Evolutionary conservation across 805 yeast genomes (phyloP), one percentile per base, ranked within the genome.

Genomic region (Suhomyces canberraensis): DNA sequence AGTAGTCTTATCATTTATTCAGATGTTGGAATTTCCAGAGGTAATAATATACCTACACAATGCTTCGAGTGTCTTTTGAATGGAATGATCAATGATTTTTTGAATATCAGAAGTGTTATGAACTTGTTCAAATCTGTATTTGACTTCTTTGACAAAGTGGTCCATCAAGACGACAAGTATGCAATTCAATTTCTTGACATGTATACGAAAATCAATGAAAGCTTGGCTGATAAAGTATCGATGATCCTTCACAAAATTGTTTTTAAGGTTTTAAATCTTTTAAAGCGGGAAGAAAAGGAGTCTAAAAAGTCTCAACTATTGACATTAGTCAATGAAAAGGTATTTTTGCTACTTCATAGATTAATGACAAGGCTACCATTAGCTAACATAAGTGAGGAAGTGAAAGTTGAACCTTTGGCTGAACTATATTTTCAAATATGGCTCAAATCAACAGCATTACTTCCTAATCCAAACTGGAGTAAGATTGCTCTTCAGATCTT

Each of bases 351-450:
- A 16, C 41, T 65, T 5, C 53, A 60, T 32, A 33, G 32, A 7
- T 58, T 53, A 19, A 66, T 68, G 72, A 60, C 68, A 4, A 44
- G 66, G 13, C 50, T 62, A 21, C 69, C 72, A 1, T 37, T 58
- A 24, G 50, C 52, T 4, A 52, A 49, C 16, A 24, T 45, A 4
- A 16, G 39, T 1, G 52, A 52, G 11, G 69, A 64, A 19, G 35
- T 33, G 2, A 35, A 36, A 24, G 43, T 57, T 1, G 53, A 42
- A 4, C 41, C 35, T 16, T 31, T 51, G 3, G 50, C 66, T 8
- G 70, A 66, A 36, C 33, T 44, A 13, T 37, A 49, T 16, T 48
- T 66, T n/a, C 45, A 48, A 13, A 38, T 57, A 1, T 68, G 73
- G 73, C 43, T 61, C 8, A 32, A 40, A 20, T 46, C 36, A 17